Evolutionary conservation across 2,329 filamentous ascomycete species (phyloP).

Genomic region (Paecilomyces sp.): DNA sequence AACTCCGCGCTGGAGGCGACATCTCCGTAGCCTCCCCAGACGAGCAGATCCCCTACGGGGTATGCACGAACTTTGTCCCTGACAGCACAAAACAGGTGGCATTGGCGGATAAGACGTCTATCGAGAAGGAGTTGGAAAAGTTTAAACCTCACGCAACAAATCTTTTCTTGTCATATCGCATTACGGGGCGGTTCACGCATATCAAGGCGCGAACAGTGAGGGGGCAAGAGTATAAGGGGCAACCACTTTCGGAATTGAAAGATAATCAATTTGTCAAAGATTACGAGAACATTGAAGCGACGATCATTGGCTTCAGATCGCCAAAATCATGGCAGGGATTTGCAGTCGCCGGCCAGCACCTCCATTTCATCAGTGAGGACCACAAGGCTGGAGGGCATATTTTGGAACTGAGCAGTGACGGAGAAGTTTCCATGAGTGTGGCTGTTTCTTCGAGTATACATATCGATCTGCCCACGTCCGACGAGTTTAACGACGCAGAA

Average conservation of each 20-base stretch:
- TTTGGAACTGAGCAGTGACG: conserved; percentile 30
- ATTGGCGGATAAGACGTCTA: neutral
- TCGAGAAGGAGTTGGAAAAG: conserved; percentile 12
- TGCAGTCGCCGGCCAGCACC: conserved; percentile 34
- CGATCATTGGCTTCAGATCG: conserved; percentile 37
- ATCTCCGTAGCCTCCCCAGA: conserved; percentile 22
- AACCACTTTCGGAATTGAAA: conserved; percentile 23
- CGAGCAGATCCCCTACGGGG: conserved; percentile 34
- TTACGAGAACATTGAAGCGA: conserved; percentile 21
- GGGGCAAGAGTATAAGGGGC: conserved; percentile 21
- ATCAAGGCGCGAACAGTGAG: conserved; percentile 20
- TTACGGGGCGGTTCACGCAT: conserved; percentile 13
- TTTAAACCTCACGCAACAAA: conserved; percentile 15
- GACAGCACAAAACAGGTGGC: conserved; percentile 9
- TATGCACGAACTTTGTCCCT: conserved; percentile 22
- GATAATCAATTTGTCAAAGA: conserved; percentile 5
- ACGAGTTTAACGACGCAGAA: conserved; percentile 31
- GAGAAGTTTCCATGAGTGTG: conserved; percentile 26
- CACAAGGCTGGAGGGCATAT: conserved; percentile 7
- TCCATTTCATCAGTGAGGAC: conserved; percentile 34
- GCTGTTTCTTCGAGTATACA: conserved; percentile 31
- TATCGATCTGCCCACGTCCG: conserved; percentile 31
- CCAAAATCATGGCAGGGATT: conserved; percentile 34
- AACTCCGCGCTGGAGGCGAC: conserved; percentile 31
- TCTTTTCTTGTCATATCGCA: conserved; percentile 20